A percentile compares a stretch with the other conserved stretches of the same genome.
Conservation (phyloP, 192 early-diverging fungal genomes). For the Coemansia sp. region DNA sequence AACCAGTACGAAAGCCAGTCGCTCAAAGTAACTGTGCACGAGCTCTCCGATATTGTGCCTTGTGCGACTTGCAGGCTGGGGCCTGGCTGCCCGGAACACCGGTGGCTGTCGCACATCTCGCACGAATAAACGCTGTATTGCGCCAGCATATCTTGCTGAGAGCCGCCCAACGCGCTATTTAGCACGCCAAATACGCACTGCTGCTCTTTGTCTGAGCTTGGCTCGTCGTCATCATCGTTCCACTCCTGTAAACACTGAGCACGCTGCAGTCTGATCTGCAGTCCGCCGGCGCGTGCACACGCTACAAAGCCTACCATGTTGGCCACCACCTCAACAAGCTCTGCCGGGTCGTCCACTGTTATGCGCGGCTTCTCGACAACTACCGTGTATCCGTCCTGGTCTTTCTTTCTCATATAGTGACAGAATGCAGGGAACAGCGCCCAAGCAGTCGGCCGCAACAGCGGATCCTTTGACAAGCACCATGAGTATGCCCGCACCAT, state of each 20-base stretch:
- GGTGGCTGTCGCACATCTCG: not conserved
- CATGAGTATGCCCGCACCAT: slow-evolving; percentile 13
- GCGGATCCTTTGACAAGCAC: slow-evolving; percentile 16
- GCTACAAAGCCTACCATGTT: slow-evolving; percentile 28
- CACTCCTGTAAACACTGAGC: not conserved
- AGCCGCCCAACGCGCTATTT: not conserved
- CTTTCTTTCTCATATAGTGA: not conserved
- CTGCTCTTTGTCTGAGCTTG: not conserved
- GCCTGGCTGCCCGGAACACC: not conserved
- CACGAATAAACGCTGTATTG: slow-evolving; percentile 5
- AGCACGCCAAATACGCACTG: not conserved
- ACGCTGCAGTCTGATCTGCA: slow-evolving; percentile 2
- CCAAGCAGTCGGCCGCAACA: slow-evolving; percentile 31
- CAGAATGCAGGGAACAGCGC: slow-evolving; percentile 38
- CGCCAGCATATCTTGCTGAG: not conserved
- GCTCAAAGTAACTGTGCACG: slow-evolving; percentile 23
- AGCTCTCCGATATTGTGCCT: not conserved
- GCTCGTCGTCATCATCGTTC: not conserved
- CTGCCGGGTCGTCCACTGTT: slow-evolving; percentile 28
- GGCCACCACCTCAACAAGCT: slow-evolving; percentile 36
- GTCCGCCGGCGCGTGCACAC: slow-evolving; percentile 39
- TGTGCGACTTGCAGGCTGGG: no score
- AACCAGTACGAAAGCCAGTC: slow-evolving; percentile 53
- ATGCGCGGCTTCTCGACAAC: slow-evolving; percentile 19
- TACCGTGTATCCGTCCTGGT: slow-evolving; percentile 11